phyloP scores from a whole-genome alignment of 768 basidiomycete species.

The Pisolithus tinctorius region DNA sequence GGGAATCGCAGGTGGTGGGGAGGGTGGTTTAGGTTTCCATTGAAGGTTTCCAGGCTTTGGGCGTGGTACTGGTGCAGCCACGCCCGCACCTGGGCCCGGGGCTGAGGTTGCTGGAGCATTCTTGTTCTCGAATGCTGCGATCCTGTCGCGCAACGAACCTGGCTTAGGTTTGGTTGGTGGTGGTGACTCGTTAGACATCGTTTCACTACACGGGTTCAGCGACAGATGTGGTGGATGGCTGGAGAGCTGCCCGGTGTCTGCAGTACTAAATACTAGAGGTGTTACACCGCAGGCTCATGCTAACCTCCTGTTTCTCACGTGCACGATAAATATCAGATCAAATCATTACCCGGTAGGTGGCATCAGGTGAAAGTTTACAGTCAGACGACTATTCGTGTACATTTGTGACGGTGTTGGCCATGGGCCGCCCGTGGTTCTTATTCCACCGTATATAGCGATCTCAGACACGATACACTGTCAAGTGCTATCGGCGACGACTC shows the following conservation, averaged over 20 bases:
- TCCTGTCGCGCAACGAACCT: conserved; percentile 80
- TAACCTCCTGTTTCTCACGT: conserved; percentile 18
- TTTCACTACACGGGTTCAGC: background rate
- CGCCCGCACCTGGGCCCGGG: conserved; percentile 22
- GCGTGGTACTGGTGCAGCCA: conserved; percentile 32
- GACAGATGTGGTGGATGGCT: conserved; percentile 14
- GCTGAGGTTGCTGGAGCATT: conserved; percentile 18
- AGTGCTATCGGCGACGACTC: conserved; percentile 2
- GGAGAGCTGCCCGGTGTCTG: background rate
- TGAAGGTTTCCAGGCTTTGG: conserved; percentile 62
- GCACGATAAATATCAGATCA: background rate
- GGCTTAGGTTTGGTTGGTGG: conserved; percentile 55
- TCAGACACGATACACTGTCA: no score
- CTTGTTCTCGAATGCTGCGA: conserved; percentile 77
- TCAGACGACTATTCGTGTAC: no score
- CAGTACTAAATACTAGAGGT: no score
- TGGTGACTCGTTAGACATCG: conserved; percentile 55
- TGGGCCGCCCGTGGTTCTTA: no score
- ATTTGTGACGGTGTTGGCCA: no score
- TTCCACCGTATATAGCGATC: no score
- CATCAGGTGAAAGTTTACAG: no score
- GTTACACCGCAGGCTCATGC: conserved; percentile 10
- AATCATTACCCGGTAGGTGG: no score
- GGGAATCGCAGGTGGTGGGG: conserved; percentile 33
- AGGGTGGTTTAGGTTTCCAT: conserved; percentile 63